Conservation (phyloP, 768 basidiomycete genomes). For the Agaricus subrufescens region DNA sequence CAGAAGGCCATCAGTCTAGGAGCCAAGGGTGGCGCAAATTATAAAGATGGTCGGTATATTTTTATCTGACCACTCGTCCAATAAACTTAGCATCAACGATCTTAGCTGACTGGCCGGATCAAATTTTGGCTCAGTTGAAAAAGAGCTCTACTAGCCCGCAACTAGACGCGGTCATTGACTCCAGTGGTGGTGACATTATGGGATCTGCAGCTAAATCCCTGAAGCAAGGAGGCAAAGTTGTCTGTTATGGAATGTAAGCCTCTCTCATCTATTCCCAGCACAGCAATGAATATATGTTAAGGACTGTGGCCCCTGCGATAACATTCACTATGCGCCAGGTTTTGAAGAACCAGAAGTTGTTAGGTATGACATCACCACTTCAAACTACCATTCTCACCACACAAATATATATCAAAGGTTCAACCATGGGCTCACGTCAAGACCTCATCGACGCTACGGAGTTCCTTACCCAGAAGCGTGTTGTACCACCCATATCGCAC, state of each 20-base stretch:
- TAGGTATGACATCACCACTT: constrained; percentile 42
- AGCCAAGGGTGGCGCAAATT: constrained; percentile 73
- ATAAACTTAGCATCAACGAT: not conserved
- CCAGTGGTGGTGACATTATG: constrained; percentile 65
- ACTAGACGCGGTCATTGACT: constrained; percentile 65
- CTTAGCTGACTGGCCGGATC: constrained; percentile 40
- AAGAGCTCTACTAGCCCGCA: constrained; percentile 20
- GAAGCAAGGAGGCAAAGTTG: constrained; percentile 52
- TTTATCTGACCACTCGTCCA: not conserved
- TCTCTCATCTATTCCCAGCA: not conserved
- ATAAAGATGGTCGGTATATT: constrained; percentile 51
- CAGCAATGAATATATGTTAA: constrained; percentile 19
- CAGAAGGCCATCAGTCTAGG: constrained; percentile 60
- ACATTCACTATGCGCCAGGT: constrained; percentile 77
- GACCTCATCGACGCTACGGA: constrained; percentile 69
- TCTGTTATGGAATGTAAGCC: constrained; percentile 64
- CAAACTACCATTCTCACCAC: not conserved
- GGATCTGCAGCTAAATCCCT: constrained; percentile 42
- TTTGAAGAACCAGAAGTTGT: constrained; percentile 64
- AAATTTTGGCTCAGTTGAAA: constrained; percentile 41
- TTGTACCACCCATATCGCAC: constrained; percentile 67
- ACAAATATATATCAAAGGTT: constrained; percentile 40
- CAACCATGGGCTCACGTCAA: constrained; percentile 78
- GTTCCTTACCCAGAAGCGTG: constrained; percentile 61
- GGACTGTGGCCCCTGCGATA: constrained; percentile 58